Conservation (phyloP, 2,329 filamentous ascomycete species). For the Drechslerella coelobrocha region DNA sequence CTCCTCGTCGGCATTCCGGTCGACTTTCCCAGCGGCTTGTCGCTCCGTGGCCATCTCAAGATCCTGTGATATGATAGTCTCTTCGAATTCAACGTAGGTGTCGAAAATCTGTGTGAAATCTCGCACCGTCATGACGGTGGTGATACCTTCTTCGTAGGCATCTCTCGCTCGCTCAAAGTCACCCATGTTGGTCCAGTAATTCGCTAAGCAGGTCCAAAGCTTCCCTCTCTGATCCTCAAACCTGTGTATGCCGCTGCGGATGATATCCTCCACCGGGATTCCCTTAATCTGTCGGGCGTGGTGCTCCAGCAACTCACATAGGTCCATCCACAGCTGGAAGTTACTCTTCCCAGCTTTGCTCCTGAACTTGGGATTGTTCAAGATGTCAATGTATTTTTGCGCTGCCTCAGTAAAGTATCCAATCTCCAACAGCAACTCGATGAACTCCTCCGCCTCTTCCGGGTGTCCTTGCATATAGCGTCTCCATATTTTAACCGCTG, state of each 20-base stretch:
- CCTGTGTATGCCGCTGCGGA: constrained; percentile 85
- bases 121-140: constrained; percentile 96
- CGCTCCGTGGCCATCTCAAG: constrained; percentile 85
- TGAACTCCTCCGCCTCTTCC: constrained; percentile 93
- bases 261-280: constrained; percentile 89
- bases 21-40: constrained; percentile 76
- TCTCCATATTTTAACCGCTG: constrained; percentile 90
- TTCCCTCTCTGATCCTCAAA: constrained; percentile 95
- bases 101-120: constrained; percentile 98
- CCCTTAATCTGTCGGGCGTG: constrained; percentile 87
- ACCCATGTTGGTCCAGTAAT: constrained; percentile 93
- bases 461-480: constrained; percentile 97
- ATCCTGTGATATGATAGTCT: constrained; percentile 87
- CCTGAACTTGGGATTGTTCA: constrained; percentile 87
- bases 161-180: constrained; percentile 85
- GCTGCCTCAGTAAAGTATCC: constrained; percentile 89
- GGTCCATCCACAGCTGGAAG: constrained; percentile 96
- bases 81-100: constrained; percentile 94
- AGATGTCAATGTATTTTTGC: constrained; percentile 85
- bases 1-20: constrained; percentile 89
- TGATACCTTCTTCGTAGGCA: constrained; percentile 93
- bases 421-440: constrained; percentile 82
- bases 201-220: constrained; percentile 90
- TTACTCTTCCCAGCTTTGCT: constrained; percentile 94
- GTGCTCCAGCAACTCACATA: constrained; percentile 91